Base-by-base conservation (phyloP, 1,139 yeast genomes). In the Taphrina deformans region DNA sequence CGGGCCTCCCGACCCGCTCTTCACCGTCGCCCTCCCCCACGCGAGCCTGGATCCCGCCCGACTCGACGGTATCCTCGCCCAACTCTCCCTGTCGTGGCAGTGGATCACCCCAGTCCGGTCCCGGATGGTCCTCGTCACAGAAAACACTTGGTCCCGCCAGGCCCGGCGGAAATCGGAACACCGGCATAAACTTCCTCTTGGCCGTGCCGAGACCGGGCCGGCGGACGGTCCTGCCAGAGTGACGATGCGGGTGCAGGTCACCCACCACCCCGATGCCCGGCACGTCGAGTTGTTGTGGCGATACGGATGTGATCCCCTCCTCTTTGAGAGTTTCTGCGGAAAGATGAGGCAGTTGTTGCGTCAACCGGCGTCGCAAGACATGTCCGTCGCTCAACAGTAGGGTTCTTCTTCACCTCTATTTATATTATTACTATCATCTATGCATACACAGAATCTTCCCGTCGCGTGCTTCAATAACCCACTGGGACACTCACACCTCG, bases 101-200 rank as follows among this genome's bases (percentile, higher is more conserved):
- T 61, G 59, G 58, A 40, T 61, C 50, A 24, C 41, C 23, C 18
- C 45, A 9, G 24, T n/a, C 24, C 53, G n/a, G 14, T 56, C 55
- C 9, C 14, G 48, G 18, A 4, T 16, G 23, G 5, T 31, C 2
- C 27, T n/a, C 41, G 44, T 64, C 26, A 27, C 4, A n/a, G 70
- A 69, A 9, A 65, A 69, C 45, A 69, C 68, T 7, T 69, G 71
- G 71, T 67, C 70, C 6, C 63, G 71, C 5, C 44, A 38, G 12
- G 67, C 64, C 23, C 69, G 70, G 6, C 66, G 71, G 33, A 53
- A 35, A 45, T 31, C 26, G 38, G 23, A 33, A 31, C 35, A n/a
- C n/a, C n/a, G n/a, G n/a, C n/a, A n/a, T 26, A 45, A 45, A 23
- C 6, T 18, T 29, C 33, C 10, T 29, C 33, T 29, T 29, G 33